Percentiles rank a stretch among this genome's conserved stretches.
Conservation (phyloP, 768 basidiomycete genomes). For the Lyophyllum semitale region DNA sequence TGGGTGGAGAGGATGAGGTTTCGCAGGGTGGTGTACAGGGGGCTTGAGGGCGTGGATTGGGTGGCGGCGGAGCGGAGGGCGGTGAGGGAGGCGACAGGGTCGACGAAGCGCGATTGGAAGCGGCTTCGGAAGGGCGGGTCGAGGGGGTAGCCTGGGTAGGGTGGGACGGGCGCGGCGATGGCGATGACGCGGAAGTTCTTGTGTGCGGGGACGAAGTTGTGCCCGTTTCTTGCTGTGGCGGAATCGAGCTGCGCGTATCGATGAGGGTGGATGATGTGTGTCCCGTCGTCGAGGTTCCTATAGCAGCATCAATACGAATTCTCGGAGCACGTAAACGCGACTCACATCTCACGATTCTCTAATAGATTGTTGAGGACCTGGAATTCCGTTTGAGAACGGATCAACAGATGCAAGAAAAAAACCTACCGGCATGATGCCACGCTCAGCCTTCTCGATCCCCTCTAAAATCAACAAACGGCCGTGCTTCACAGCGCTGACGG, state of each 20-base stretch:
- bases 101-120: slow-evolving; percentile 68
- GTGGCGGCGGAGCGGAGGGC: slow-evolving; percentile 28
- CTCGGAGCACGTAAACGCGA: background rate
- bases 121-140: slow-evolving; percentile 71
- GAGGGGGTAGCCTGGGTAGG: slow-evolving; percentile 65
- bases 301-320: background rate
- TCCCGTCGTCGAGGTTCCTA: slow-evolving; percentile 71
- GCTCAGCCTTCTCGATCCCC: slow-evolving; percentile 72
- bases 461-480: slow-evolving; percentile 67
- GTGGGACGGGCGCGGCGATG: slow-evolving; percentile 69
- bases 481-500: slow-evolving; percentile 65
- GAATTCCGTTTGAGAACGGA: background rate
- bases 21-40: slow-evolving; percentile 47
- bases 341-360: slow-evolving; percentile 72
- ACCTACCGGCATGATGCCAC: slow-evolving; percentile 71
- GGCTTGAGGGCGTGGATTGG: slow-evolving; percentile 3
- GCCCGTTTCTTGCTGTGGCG: slow-evolving; percentile 31
- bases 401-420: background rate
- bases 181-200: slow-evolving; percentile 69
- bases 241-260: slow-evolving; percentile 53
- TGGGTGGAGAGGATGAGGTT: slow-evolving; percentile 64
- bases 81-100: slow-evolving; percentile 55
- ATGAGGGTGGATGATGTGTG: slow-evolving; percentile 67
- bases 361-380: slow-evolving; percentile 66
- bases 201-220: slow-evolving; percentile 64